Percentiles rank a stretch among this genome's conserved stretches.
These are phyloP conservation scores for Crithidia bombi DNA, from an alignment of 208 protist species.

Conservation along the genomic window DNA sequence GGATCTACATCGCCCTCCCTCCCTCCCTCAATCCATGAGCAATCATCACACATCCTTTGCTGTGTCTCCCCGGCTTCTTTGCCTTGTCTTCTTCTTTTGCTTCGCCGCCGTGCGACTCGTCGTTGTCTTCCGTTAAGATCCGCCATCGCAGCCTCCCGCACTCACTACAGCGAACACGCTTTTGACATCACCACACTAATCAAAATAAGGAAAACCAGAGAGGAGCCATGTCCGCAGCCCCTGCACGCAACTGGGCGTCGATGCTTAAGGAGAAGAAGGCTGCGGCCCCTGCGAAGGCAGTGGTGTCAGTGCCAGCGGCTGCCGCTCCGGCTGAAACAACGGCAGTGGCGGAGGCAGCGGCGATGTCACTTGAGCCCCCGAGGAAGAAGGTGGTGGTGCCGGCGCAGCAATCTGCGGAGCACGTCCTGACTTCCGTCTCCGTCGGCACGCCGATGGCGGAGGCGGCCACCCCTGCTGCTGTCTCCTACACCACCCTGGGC, in stretches of 20 bases:
- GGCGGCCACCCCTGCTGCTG: conserved; percentile 8
- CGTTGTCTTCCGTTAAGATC: no score
- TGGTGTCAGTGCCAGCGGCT: neutral
- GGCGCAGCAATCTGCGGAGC: neutral
- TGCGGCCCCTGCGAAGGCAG: conserved; percentile 1
- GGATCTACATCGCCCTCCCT: no score
- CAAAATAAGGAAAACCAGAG: no score
- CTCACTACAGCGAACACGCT: neutral
- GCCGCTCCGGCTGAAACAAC: neutral
- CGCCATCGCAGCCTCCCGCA: no score
- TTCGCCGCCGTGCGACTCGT: no score
- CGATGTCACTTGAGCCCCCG: neutral
- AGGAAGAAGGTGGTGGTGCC: conserved; percentile 14
- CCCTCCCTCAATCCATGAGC: no score
- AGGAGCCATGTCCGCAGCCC: conserved; percentile 66
- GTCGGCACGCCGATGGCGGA: conserved; percentile 17
- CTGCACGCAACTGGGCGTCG: conserved; percentile 52
- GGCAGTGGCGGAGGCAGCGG: neutral
- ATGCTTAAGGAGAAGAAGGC: conserved; percentile 69
- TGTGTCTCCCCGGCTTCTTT: no score
- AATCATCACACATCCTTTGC: no score
- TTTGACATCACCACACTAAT: neutral
- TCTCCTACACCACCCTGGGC: conserved; percentile 27
- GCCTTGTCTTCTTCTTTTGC: no score
- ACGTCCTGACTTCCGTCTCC: conserved; percentile 18